Evolutionary conservation across 2,329 filamentous ascomycete genomes (phyloP).

Genomic region (Neodidymelliopsis sp.): DNA sequence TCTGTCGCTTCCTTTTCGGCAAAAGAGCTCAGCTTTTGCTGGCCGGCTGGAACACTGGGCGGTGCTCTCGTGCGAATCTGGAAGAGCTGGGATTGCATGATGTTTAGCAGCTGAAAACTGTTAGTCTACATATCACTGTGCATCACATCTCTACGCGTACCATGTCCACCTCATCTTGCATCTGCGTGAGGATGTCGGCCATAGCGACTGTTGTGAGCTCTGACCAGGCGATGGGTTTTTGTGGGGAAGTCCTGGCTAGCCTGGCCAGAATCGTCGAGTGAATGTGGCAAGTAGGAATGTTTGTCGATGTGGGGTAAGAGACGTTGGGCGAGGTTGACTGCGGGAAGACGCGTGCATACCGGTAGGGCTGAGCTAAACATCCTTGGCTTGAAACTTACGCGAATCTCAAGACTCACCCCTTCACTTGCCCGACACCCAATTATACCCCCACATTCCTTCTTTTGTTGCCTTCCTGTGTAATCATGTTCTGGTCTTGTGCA

Average conservation of each 20-base stretch:
- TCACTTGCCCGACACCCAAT: not conserved
- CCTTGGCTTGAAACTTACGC: constrained; percentile 32
- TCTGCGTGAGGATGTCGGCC: constrained; percentile 79
- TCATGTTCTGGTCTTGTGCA: constrained; percentile 28
- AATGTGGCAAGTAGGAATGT: not conserved
- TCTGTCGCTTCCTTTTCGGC: constrained; percentile 40
- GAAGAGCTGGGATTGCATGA: constrained; percentile 56
- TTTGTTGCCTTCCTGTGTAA: constrained; percentile 22
- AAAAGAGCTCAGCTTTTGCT: constrained; percentile 49
- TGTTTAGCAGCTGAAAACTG: constrained; percentile 52
- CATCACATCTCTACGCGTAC: constrained; percentile 53
- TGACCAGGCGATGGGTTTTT: not conserved
- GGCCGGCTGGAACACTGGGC: constrained; percentile 52
- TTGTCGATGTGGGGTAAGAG: constrained; percentile 1
- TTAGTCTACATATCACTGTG: not conserved
- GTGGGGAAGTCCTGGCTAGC: not conserved
- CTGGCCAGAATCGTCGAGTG: too few species aligned
- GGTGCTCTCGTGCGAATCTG: constrained; percentile 55
- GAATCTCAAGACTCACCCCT: constrained; percentile 16
- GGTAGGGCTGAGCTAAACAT: constrained; percentile 33
- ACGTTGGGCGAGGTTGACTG: constrained; percentile 1
- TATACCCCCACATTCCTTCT: not conserved
- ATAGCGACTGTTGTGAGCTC: constrained; percentile 55
- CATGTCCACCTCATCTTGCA: constrained; percentile 86
- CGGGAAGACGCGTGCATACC: constrained; percentile 13